Evolutionary conservation across 2,329 filamentous ascomycete genomes (phyloP).

Genomic region (Fusarium euwallaceae): DNA sequence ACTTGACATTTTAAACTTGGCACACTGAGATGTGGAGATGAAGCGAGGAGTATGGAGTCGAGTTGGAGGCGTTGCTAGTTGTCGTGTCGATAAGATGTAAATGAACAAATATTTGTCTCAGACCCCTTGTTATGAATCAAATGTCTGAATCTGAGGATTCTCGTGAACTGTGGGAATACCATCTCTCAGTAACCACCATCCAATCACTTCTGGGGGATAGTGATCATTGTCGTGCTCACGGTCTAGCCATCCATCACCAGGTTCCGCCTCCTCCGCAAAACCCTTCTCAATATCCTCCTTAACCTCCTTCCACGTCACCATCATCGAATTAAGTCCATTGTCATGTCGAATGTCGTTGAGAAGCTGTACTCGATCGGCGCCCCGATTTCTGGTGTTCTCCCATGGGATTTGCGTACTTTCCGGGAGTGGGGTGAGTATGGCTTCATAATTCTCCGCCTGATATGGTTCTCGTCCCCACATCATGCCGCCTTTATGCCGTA

Average conservation of each 20-base stretch:
- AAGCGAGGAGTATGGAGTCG: conserved; percentile 5
- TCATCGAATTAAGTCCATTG: background rate
- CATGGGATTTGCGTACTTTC: conserved; percentile 42
- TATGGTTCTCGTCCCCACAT: conserved; percentile 47
- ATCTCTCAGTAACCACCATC: conserved; percentile 13
- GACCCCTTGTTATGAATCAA: background rate
- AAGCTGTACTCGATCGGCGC: conserved; percentile 4
- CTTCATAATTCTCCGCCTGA: conserved; percentile 28
- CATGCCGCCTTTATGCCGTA: conserved; percentile 44
- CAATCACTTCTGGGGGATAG: conserved; percentile 4
- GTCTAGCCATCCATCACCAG: background rate
- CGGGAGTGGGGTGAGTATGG: conserved; percentile 40
- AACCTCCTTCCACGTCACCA: conserved; percentile 35
- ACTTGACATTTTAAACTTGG: conserved; percentile 25
- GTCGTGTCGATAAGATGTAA: background rate
- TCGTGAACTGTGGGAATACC: conserved; percentile 17
- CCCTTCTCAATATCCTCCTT: conserved; percentile 35
- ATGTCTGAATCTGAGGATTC: conserved; percentile 11
- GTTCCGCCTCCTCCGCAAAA: conserved; percentile 12
- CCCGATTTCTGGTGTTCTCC: conserved; percentile 32
- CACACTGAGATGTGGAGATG: background rate
- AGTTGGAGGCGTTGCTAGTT: background rate
- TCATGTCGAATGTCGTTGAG: conserved; percentile 8
- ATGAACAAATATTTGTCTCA: background rate
- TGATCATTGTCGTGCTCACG: background rate